phyloP scores from a whole-genome alignment of 2,329 filamentous ascomycete genomes.

The Neofusicoccum cordaticola region DNA sequence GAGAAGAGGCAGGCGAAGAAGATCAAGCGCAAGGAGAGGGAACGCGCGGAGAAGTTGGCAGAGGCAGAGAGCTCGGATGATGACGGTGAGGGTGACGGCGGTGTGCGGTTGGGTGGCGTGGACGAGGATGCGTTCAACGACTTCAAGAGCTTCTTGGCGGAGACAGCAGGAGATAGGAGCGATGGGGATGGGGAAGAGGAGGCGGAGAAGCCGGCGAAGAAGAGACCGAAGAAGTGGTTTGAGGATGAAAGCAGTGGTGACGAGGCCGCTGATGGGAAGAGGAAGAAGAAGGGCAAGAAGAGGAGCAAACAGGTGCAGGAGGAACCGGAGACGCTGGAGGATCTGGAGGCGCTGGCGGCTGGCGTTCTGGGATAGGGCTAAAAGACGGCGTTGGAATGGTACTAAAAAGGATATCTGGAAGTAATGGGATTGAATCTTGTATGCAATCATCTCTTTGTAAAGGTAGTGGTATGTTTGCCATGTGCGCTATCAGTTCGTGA shows the following conservation, averaged over 20 bases:
- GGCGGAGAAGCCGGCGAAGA: slow-evolving; percentile 47
- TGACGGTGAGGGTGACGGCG: slow-evolving; percentile 26
- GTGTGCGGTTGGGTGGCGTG: slow-evolving; percentile 29
- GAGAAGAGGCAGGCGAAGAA: slow-evolving; percentile 75
- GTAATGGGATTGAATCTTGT: neutral
- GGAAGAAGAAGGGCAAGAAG: slow-evolving; percentile 39
- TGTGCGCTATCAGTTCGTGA: too few species aligned
- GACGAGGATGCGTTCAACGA: slow-evolving; percentile 10
- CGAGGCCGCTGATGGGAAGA: slow-evolving; percentile 37
- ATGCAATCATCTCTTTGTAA: neutral
- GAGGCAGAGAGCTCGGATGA: slow-evolving; percentile 29
- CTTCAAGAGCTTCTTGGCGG: slow-evolving; percentile 9
- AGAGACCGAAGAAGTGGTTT: slow-evolving; percentile 78
- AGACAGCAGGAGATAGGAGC: slow-evolving; percentile 1
- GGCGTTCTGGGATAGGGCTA: slow-evolving; percentile 57
- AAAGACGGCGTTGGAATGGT: neutral
- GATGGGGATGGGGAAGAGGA: slow-evolving; percentile 23
- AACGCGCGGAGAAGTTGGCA: slow-evolving; percentile 52
- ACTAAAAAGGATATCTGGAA: neutral
- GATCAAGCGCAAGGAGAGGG: slow-evolving; percentile 68
- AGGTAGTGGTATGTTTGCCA: too few species aligned
- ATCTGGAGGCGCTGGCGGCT: slow-evolving; percentile 73
- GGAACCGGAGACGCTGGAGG: slow-evolving; percentile 75
- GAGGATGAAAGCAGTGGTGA: slow-evolving; percentile 58
- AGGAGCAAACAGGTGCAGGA: slow-evolving; percentile 54